These are phyloP conservation scores for Penicillium sp. DNA, from an alignment of 2,329 filamentous ascomycete species.

Conservation along the genomic window DNA sequence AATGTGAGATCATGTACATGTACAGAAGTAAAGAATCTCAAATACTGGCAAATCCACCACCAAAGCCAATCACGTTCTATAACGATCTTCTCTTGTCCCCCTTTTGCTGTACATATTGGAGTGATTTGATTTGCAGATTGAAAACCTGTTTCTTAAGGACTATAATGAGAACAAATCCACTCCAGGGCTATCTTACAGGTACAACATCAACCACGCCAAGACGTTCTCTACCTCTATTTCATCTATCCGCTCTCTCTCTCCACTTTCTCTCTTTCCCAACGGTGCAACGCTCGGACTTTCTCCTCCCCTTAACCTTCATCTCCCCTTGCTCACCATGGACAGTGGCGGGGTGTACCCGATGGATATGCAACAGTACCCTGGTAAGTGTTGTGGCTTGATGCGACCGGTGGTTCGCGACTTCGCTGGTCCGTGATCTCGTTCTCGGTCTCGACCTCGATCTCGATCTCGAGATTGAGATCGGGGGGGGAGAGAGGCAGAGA, in stretches of 20 bases:
- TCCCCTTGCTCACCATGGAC: conserved; percentile 24
- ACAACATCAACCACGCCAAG: not conserved
- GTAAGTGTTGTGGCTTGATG: conserved; percentile 14
- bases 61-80: no score
- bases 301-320: conserved; percentile 17
- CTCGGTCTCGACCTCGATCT: not conserved
- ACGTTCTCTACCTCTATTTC: not conserved
- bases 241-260: not conserved
- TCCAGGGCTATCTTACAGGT: no score
- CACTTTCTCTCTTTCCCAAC: not conserved
- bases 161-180: no score
- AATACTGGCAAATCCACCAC: not conserved
- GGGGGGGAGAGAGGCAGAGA: no score
- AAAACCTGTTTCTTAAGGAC: no score
- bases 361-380: conserved; percentile 21
- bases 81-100: not conserved
- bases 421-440: not conserved
- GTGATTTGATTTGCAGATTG: not conserved
- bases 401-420: not conserved
- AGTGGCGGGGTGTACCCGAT: conserved; percentile 29
- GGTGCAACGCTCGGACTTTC: conserved; percentile 4
- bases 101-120: not conserved
- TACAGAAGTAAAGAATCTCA: not conserved
- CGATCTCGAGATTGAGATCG: not conserved
- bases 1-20: no score